A percentile compares a stretch with the other conserved stretches of the same genome.
Conservation (phyloP, 2,329 filamentous ascomycete species). For the Fulvia fulva region DNA sequence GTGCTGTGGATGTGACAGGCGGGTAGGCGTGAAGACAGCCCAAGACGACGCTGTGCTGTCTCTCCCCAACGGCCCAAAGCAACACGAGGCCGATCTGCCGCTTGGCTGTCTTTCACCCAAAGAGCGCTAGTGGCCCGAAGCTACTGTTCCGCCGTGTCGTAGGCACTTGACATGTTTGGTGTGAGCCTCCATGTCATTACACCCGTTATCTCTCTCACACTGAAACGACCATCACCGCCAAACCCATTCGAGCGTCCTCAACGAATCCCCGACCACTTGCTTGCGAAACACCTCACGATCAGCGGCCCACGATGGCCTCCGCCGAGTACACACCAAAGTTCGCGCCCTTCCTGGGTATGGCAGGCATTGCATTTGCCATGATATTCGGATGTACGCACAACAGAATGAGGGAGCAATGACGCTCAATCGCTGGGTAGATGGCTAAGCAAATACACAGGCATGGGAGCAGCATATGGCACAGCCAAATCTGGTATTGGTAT, state of each 20-base stretch:
- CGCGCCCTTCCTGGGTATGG: slow-evolving; percentile 85
- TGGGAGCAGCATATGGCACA: slow-evolving; percentile 80
- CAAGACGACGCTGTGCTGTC: neutral
- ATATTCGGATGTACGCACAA: slow-evolving; percentile 69
- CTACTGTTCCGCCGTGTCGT: neutral
- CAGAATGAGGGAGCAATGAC: neutral
- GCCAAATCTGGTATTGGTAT: slow-evolving; percentile 87
- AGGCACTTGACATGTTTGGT: neutral
- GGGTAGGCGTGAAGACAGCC: too few species aligned
- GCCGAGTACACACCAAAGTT: slow-evolving; percentile 69
- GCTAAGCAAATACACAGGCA: slow-evolving; percentile 43
- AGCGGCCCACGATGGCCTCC: slow-evolving; percentile 38
- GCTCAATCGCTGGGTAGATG: neutral
- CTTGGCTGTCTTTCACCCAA: neutral
- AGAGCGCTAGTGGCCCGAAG: neutral
- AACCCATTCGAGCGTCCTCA: neutral
- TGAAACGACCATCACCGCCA: neutral
- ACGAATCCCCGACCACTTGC: slow-evolving; percentile 2
- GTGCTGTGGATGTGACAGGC: too few species aligned
- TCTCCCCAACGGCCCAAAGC: neutral
- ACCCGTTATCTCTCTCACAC: neutral
- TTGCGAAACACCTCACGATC: neutral
- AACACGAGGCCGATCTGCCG: neutral
- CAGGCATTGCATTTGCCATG: slow-evolving; percentile 76
- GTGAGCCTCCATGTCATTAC: neutral